Base-by-base conservation (phyloP, 495 filamentous ascomycete species). In the Talaromyces liani region DNA sequence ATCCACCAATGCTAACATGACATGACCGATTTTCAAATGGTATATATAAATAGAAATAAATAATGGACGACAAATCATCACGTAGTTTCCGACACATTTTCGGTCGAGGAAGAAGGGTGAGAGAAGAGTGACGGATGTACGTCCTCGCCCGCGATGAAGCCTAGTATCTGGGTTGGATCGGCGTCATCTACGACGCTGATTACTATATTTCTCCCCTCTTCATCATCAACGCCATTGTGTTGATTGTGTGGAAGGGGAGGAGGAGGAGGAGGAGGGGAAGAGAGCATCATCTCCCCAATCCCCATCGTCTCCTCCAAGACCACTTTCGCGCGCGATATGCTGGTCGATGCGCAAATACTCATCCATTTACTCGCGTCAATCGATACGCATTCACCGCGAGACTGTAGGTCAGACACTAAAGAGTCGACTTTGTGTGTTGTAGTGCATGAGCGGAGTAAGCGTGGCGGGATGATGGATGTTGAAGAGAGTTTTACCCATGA, bases 401-500 rank as follows among this genome's bases (percentile, higher is more conserved):
- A 22, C 12, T 41, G 36, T 5, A 70, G 64, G 0, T 78, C 66
- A 1, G 70, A 71, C 6, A 78, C 63, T 10, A 66, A 62, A 63
- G 74, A 67, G 34, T 80, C 75, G 55, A 79, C 71, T 56, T 78
- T 66, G 33, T 64, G 65, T 51, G 29, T 12, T 14, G 27, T 27
- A 0, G 56, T 58, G 16, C 10, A 36, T 22, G 56, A 18, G 31
- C 77, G 75, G 57, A 78, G 66, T 8, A 72, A 66, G 4, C 70
- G 70, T 2, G 78, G 78, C 1, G 77, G 73, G 7, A 79, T 67
- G 25, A 80, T 71, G 18, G 73, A 67, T 22, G 70, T 69, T 0
- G 67, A 61, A 1, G 77, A 79, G 5, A 79, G 51, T 29, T 69
- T 71, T 1, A 79, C 77, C 78, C 78, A 80, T 22, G 78, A 80